Conservation (phyloP, 2,329 filamentous ascomycete genomes). For the Hypoxylon sp. region DNA sequence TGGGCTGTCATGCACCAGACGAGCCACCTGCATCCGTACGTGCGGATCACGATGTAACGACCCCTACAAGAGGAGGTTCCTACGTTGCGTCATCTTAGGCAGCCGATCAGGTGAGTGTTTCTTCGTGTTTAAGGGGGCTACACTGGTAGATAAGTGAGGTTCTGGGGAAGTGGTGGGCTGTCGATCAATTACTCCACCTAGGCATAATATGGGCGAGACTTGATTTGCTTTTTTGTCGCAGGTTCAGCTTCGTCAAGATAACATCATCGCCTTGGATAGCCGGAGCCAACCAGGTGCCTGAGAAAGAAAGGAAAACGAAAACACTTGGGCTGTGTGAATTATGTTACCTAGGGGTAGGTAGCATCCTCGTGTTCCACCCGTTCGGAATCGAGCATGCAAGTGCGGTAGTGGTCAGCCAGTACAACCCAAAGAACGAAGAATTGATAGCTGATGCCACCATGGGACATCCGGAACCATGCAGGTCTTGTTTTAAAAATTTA, state of each 20-base stretch:
- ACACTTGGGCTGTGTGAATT: constrained; percentile 10
- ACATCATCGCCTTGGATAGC: constrained; percentile 20
- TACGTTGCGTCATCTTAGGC: constrained; percentile 32
- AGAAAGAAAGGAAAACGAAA: constrained; percentile 6
- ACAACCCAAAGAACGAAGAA: constrained; percentile 14
- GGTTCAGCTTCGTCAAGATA: constrained; percentile 21
- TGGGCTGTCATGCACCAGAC: constrained; percentile 41
- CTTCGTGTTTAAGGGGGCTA: not conserved
- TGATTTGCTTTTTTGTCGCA: constrained; percentile 16
- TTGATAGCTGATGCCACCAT: constrained; percentile 9
- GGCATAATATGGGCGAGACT: constrained; percentile 13
- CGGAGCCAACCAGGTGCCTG: constrained; percentile 5
- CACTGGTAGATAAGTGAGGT: constrained; percentile 1
- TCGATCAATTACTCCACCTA: constrained; percentile 25
- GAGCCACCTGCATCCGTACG: constrained; percentile 33
- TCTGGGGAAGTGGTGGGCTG: not conserved
- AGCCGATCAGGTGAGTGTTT: constrained; percentile 7
- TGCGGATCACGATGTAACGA: constrained; percentile 41
- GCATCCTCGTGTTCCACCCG: constrained; percentile 35
- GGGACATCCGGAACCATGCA: constrained; percentile 20
- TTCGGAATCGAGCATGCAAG: constrained; percentile 35
- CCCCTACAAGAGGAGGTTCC: constrained; percentile 20
- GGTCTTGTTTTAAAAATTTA: constrained; percentile 17
- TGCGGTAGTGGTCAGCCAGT: constrained; percentile 24
- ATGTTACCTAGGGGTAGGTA: constrained; percentile 11